Base-by-base conservation (phyloP, 345 rosid species). In the Arabidopsis suecica region DNA sequence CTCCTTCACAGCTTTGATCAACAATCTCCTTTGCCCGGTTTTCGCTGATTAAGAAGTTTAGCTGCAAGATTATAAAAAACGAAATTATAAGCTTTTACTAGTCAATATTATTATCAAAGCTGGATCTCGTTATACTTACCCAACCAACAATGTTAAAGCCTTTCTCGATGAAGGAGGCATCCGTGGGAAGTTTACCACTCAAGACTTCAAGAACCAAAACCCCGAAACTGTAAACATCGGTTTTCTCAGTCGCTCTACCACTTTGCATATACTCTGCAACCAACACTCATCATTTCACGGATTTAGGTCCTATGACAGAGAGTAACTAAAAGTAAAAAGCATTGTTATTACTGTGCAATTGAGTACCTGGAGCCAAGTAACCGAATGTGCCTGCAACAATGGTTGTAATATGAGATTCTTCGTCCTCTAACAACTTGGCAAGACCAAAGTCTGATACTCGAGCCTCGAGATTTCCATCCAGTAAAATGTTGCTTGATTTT, bases 361-460 rank as follows among this genome's bases (percentile, higher is more conserved):
- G 59, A 88, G 76, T 80, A 93, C 98, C 97, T 71, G 97, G 98
- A 80, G 98, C 98, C 69, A 93, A 76, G 78, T 93, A 93, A 78
- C 98, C 98, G 71, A 93, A 93, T 68, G 97, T 93, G 68, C 98
- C 98, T 11, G 97, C 98, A 77, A 93, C 98, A 74, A 91, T 86
- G 63, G 98, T 93, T 23, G 98, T 93, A 71, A 93, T 93, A 72
- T 93, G 98, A 42, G 98, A 87, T 82, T 93, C 98, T 78, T 91
- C 96, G 65, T 93, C 98, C 80, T 84, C 86, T 79, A 93, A 79
- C 59, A 93, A 80, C 85, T 91, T 93, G 69, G 97, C 98, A 63
- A 93, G 96, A 44, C 98, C 98, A 76, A 93, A 93, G 71, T 91
- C 98, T 3, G 97, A 91, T 55, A 93, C 98, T 28, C 98, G 93